Base-by-base conservation (phyloP, 495 filamentous ascomycete species). In the Penicillium cataractarum region DNA sequence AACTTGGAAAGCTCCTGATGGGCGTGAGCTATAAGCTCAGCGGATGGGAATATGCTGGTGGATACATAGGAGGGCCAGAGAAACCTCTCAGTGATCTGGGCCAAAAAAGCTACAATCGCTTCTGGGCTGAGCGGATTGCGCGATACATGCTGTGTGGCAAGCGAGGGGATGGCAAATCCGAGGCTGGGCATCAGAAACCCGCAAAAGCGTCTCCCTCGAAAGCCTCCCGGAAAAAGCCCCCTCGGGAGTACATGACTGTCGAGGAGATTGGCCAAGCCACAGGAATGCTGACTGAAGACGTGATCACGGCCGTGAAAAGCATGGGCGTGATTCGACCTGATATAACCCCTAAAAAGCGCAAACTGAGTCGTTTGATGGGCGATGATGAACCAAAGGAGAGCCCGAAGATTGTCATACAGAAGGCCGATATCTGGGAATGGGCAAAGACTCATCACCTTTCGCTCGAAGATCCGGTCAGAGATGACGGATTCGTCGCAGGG, bases 1-100 rank as follows among this genome's bases (percentile, higher is more conserved):
- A 93, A 15, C 84, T 97, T 4, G 95, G 95, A 8, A 88, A 92
- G 59, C 78, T 97, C 50, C 83, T 99, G 51, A 98, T 98, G 86
- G 92, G 92, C 42, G 87, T 93, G 10, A 93, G 90, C 55, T 99
- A 98, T 75, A 92, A 93, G 71, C 86, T 99, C 21, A 92, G 92
- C n/a, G 86, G 84, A 19, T 86, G 90, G 58, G 93, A 98, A 70
- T 70, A 64, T 24, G 75, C 78, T 50, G 69, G 71, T 26, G 87
- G 88, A 12, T 82, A 92, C 32, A 83, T 97, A 37, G 95, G 95
- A 27, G 94, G 95, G 1, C 95, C 95, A 2, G 95, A 99, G 77
- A 93, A 94, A 68, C 93, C 93, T 15, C 86, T 97, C 55, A 93
- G 90, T 44, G 90, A 93, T 64, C 78, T 95, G 54, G 93, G 93